Conservation (phyloP, 495 filamentous ascomycete species). For the Penicillium coprophilum region DNA sequence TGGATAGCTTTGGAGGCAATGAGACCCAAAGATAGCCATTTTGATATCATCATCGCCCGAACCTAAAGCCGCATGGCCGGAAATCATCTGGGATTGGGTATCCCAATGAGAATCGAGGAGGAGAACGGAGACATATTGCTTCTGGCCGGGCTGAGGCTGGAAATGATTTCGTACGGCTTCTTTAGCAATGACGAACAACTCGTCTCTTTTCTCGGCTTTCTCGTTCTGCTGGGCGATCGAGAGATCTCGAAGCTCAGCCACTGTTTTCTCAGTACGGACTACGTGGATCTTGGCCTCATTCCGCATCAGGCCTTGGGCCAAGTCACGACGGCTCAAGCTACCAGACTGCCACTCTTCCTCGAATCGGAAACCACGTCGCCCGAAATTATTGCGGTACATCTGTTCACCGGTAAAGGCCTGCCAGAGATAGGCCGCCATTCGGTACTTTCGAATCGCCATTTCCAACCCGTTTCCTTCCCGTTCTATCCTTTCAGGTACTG, state of each 20-base stretch:
- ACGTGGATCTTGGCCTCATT: constrained; percentile 88
- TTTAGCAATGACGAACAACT: constrained; percentile 70
- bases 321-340: constrained; percentile 69
- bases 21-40: constrained; percentile 86
- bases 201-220: constrained; percentile 63
- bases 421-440: constrained; percentile 92
- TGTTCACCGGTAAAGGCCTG: constrained; percentile 94
- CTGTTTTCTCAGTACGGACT: constrained; percentile 76
- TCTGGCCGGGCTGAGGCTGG: constrained; percentile 68
- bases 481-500: constrained; percentile 68
- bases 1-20: constrained; percentile 84
- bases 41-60: constrained; percentile 68
- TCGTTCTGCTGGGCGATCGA: constrained; percentile 78
- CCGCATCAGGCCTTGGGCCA: constrained; percentile 66
- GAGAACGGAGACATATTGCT: constrained; percentile 79
- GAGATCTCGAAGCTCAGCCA: constrained; percentile 76
- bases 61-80: constrained; percentile 78
- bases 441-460: constrained; percentile 77
- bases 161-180: constrained; percentile 77
- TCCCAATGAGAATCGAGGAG: constrained; percentile 90
- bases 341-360: constrained; percentile 92
- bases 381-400: constrained; percentile 84
- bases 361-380: constrained; percentile 79
- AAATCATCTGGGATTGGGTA: constrained; percentile 61
- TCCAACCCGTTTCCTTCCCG: constrained; percentile 80